Evolutionary conservation across 148 eudicot species (phyloP).

Genomic region (Amaranthus hypochondriacus): DNA sequence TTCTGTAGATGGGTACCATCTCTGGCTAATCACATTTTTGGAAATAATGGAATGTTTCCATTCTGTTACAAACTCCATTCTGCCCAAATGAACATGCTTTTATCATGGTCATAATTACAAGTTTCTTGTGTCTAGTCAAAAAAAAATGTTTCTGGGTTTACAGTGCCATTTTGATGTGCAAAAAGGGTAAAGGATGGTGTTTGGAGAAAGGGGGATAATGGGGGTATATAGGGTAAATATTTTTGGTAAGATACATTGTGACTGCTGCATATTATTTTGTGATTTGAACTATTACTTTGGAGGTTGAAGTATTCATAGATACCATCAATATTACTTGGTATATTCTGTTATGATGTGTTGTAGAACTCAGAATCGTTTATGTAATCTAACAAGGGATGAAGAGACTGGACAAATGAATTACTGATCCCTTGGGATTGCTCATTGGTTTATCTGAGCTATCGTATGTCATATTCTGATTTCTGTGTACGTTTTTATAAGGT

Average conservation of each 20-base stretch:
- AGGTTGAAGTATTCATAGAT: neutral
- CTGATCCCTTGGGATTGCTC: neutral
- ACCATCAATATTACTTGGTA: neutral
- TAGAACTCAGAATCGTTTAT: neutral
- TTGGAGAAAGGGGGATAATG: neutral
- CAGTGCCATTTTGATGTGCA: neutral
- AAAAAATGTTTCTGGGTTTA: neutral
- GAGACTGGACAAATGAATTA: neutral
- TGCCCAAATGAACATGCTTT: neutral
- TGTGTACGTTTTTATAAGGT: no score
- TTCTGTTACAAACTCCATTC: neutral
- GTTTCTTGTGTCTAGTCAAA: neutral
- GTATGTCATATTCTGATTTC: no score
- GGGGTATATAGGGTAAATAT: neutral
- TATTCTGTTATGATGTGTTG: neutral
- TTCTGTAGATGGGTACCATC: neutral
- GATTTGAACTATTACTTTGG: neutral
- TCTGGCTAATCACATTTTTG: neutral
- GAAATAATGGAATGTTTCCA: neutral
- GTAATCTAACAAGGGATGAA: neutral
- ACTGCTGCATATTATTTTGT: neutral
- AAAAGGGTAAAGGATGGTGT: neutral
- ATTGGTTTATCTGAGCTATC: no score
- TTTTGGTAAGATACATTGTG: neutral
- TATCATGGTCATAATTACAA: neutral